Base-by-base conservation (phyloP, 2,329 filamentous ascomycete genomes). In the Aspergillus novofumigatus region DNA sequence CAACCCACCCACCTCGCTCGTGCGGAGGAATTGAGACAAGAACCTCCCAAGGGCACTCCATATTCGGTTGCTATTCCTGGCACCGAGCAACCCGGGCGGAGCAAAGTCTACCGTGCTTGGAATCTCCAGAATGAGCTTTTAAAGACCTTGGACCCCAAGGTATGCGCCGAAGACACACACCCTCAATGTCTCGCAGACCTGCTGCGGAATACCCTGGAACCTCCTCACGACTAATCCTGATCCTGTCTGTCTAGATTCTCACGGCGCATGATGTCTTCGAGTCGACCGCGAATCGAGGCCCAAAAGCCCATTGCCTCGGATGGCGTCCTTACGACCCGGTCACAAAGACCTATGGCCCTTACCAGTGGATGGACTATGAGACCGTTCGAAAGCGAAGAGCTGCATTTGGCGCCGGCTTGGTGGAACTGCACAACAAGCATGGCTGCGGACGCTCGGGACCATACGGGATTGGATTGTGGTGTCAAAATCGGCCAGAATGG, bases 401-500 rank as follows among this genome's bases (percentile, higher is more conserved):
- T 70, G 90, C 94, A 72, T 84, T 97, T 65, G 94, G 94, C 62
- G 89, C 88, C 42, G 94, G 93, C 57, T 75, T 97, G 50, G 87
- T 92, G 42, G 88, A 94, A 74, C 77, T 97, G 64, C 90, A 96
- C 75, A 83, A 88, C 70, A 81, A 85, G 66, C 79, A 85, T 60
- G 90, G 90, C 53, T 80, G 93, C 48, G 81, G 81, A 11, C 83
- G 81, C 4, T 77, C 81, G 50, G 87, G 69, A 52, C 69, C 88
- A 69, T 88, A 89, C 70, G 90, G 88, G 53, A 80, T 95, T 61
- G 91, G 91, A 23, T 76, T 96, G 51, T 96, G 91, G 91, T 90
- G 89, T 68, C 89, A 91, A 74, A 95, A 95, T 75, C 83, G 91
- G 58, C 87, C 91, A 0, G 90, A 96, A 75, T 96, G 91, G 91